These are phyloP conservation scores for Diaporthe sp. DNA, from an alignment of 2,329 filamentous ascomycete genomes.

Conservation along the genomic window DNA sequence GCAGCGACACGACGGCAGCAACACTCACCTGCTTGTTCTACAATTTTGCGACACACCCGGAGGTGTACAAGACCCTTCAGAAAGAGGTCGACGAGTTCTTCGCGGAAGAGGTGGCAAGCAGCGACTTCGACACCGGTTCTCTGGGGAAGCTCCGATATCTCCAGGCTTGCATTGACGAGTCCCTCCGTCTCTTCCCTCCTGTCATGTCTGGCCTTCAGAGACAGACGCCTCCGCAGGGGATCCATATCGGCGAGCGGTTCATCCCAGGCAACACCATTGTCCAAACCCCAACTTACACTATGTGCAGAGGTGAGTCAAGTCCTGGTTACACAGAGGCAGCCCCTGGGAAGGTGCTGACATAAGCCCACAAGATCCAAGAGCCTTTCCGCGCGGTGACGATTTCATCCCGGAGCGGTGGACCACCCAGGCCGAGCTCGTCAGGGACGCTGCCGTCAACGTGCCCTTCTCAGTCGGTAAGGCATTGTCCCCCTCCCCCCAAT, in stretches of 20 bases:
- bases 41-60: constrained; percentile 41
- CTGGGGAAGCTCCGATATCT: constrained; percentile 39
- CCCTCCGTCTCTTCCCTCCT: constrained; percentile 37
- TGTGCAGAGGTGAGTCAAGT: constrained; percentile 40
- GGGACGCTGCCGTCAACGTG: constrained; percentile 21
- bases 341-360: background rate
- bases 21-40: constrained; percentile 44
- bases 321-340: background rate
- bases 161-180: constrained; percentile 38
- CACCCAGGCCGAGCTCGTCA: constrained; percentile 33
- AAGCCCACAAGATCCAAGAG: constrained; percentile 31
- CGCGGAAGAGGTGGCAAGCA: constrained; percentile 35
- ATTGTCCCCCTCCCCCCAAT: background rate
- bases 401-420: constrained; percentile 45
- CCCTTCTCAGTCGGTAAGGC: constrained; percentile 39
- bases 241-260: constrained; percentile 44
- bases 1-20: constrained; percentile 45
- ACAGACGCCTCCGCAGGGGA: constrained; percentile 50
- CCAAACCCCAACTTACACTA: constrained; percentile 44
- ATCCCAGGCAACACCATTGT: constrained; percentile 45
- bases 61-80: constrained; percentile 41
- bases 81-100: constrained; percentile 39
- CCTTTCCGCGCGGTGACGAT: constrained; percentile 38
- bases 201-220: constrained; percentile 35
- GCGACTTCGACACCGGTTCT: constrained; percentile 36